These are phyloP conservation scores for Schizosaccharomyces japonicus DNA, from an alignment of 805 yeast genomes.

Conservation along the genomic window DNA sequence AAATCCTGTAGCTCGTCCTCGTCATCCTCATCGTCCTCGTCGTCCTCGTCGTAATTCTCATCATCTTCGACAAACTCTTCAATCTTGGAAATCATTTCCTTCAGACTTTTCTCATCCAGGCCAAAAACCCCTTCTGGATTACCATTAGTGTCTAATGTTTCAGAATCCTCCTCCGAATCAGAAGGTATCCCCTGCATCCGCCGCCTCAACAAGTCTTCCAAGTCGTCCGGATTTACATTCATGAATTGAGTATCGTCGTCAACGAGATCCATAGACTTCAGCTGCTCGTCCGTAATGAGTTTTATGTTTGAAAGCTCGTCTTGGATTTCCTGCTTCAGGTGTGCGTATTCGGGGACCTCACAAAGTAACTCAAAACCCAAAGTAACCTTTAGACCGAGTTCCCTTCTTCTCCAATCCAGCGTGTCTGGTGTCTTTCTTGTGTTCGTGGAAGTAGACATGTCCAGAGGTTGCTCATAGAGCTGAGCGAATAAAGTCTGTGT, in stretches of 20 bases:
- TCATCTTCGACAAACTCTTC: slow-evolving; percentile 12
- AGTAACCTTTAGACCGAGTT: slow-evolving; percentile 12
- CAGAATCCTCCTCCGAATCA: slow-evolving; percentile 7
- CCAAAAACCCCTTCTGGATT: slow-evolving; percentile 8
- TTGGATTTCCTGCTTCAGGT: not conserved
- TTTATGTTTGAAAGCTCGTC: not conserved
- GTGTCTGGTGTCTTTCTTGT: too few species aligned
- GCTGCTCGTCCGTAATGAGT: not conserved
- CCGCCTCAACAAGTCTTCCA: slow-evolving; percentile 8
- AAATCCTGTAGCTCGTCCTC: not conserved
- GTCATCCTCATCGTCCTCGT: slow-evolving; percentile 6
- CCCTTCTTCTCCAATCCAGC: slow-evolving; percentile 8
- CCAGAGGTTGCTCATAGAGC: slow-evolving; percentile 8
- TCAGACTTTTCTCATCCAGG: slow-evolving; percentile 10
- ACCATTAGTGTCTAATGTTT: slow-evolving; percentile 3
- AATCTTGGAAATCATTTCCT: slow-evolving; percentile 5
- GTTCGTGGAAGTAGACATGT: not conserved
- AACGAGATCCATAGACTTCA: slow-evolving; percentile 4
- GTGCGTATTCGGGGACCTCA: not conserved
- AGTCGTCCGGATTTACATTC: slow-evolving; percentile 9
- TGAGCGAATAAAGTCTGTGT: slow-evolving; percentile 13
- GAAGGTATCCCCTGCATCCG: slow-evolving; percentile 5
- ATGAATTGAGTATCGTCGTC: slow-evolving; percentile 12
- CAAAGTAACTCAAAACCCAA: slow-evolving; percentile 13
- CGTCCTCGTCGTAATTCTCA: slow-evolving; percentile 14